Conservation (phyloP, 345 rosid species). For the Sonneratia caseolaris region DNA sequence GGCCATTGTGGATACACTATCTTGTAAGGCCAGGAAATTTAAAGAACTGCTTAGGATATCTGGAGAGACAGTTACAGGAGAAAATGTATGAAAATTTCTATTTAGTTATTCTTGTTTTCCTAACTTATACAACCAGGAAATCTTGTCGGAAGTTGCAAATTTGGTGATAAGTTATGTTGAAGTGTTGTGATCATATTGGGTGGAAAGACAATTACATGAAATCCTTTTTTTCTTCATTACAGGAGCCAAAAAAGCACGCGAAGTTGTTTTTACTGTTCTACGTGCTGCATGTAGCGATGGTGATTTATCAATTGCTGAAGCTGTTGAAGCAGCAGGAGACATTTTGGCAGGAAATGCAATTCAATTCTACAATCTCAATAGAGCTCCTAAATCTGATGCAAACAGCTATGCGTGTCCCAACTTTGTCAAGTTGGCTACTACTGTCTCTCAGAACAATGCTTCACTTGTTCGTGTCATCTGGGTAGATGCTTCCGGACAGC, state of each 20-base stretch:
- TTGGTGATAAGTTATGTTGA: neutral
- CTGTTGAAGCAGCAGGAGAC: conserved; percentile 72
- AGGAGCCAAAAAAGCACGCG: conserved; percentile 88
- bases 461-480: conserved; percentile 70
- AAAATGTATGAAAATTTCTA: neutral
- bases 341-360: conserved; percentile 58
- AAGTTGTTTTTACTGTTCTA: conserved; percentile 58
- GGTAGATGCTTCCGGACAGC: conserved; percentile 94
- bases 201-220: conserved; percentile 8
- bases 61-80: neutral
- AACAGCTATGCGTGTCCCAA: conserved; percentile 16
- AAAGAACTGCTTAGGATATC: neutral
- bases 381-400: conserved; percentile 14
- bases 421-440: conserved; percentile 17
- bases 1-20: neutral
- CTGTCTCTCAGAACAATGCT: conserved; percentile 19
- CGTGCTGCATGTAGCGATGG: conserved; percentile 56
- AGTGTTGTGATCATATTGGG: neutral
- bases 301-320: conserved; percentile 70
- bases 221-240: conserved; percentile 9
- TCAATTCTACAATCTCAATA: conserved; percentile 57
- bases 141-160: neutral
- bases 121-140: neutral
- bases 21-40: neutral
- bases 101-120: neutral